Evolutionary conservation across 139 green algal species (phyloP).

Genomic region (Chlamydomonas eustigma): DNA sequence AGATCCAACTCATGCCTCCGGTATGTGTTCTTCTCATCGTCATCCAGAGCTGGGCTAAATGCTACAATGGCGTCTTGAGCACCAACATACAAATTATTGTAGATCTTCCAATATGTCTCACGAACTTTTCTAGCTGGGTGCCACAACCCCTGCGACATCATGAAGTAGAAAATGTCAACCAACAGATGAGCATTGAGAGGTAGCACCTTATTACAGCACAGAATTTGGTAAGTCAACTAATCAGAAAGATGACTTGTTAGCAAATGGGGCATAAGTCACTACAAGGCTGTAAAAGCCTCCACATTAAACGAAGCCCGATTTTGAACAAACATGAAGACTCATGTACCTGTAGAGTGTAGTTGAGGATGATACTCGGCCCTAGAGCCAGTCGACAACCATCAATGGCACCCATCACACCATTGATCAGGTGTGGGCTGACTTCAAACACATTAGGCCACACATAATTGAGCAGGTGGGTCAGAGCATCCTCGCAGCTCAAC

Average conservation of each 20-base stretch:
- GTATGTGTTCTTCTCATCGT: slow-evolving; percentile 81
- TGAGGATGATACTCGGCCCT: slow-evolving; percentile 79
- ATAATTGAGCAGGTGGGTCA: slow-evolving; percentile 96
- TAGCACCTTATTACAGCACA: no score
- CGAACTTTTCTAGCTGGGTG: slow-evolving; percentile 88
- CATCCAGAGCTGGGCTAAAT: slow-evolving; percentile 71
- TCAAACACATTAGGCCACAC: slow-evolving; percentile 99
- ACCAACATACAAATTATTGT: slow-evolving; percentile 98
- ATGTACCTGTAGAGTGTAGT: slow-evolving; percentile 87
- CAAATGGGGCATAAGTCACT: no score
- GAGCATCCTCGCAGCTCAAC: slow-evolving; percentile 93
- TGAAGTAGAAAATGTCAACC: no score
- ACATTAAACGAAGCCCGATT: no score
- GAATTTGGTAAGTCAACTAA: no score
- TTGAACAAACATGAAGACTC: no score
- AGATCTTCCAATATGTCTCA: slow-evolving; percentile 95
- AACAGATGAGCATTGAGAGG: no score
- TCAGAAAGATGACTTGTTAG: no score
- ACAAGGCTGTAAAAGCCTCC: no score
- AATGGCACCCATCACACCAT: slow-evolving; percentile 87
- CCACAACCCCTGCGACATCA: slow-evolving; percentile 74
- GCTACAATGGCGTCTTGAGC: slow-evolving; percentile 83
- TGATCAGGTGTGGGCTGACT: slow-evolving; percentile 88
- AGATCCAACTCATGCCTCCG: slow-evolving; percentile 88
- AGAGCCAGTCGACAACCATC: slow-evolving; percentile 86